phyloP scores from a whole-genome alignment of 768 basidiomycete species.

The Coprinopsis marcescibilis region DNA sequence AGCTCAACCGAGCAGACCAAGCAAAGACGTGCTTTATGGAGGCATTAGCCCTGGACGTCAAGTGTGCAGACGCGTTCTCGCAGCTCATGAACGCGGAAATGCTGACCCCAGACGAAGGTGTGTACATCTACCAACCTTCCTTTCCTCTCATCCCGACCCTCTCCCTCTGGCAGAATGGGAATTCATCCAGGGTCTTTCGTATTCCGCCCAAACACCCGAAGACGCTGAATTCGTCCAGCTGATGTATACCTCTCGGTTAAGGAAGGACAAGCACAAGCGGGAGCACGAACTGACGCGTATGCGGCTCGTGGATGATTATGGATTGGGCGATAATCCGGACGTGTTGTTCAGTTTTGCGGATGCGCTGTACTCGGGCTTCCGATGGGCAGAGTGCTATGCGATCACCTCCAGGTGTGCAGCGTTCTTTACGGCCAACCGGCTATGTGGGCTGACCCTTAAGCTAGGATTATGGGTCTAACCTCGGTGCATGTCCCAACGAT shows the following conservation, averaged over 20 bases:
- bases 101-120: constrained; percentile 95
- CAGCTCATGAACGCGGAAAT: constrained; percentile 88
- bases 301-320: constrained; percentile 77
- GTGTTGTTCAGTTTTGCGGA: constrained; percentile 89
- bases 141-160: background rate
- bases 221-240: constrained; percentile 90
- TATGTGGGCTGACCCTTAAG: background rate
- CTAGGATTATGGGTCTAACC: constrained; percentile 80
- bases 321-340: constrained; percentile 87
- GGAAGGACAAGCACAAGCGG: constrained; percentile 80
- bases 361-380: constrained; percentile 78
- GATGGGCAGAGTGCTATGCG: constrained; percentile 91
- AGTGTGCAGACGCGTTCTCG: constrained; percentile 94
- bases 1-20: constrained; percentile 82
- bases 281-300: constrained; percentile 80
- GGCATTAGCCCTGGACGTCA: constrained; percentile 88
- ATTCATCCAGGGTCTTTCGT: constrained; percentile 82
- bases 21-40: constrained; percentile 97
- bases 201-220: constrained; percentile 75
- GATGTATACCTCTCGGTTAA: constrained; percentile 86
- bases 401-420: constrained; percentile 68
- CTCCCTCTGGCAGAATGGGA: constrained; percentile 73
- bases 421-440: background rate
- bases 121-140: too few species aligned
- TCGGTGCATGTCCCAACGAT: constrained; percentile 85